A percentile compares a stretch with the other conserved stretches of the same genome.
These are phyloP conservation scores for Plasmodium cynomolgi DNA, from an alignment of 169 alveolate genomes.

Conservation along the genomic window DNA sequence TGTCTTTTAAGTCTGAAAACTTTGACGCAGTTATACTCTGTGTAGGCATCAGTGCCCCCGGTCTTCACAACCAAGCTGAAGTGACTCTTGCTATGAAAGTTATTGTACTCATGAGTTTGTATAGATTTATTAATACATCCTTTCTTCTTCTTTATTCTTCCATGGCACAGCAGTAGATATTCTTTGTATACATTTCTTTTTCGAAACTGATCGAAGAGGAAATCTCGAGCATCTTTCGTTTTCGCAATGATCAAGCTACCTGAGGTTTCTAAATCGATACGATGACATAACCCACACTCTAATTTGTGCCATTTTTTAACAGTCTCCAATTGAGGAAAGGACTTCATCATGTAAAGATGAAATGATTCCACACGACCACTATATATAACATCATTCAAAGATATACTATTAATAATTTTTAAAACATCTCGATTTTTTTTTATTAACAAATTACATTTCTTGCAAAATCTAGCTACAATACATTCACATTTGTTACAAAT, in stretches of 20 bases:
- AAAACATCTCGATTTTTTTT: conserved; percentile 74
- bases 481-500: conserved; percentile 54
- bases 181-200: conserved; percentile 82
- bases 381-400: conserved; percentile 75
- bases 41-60: conserved; percentile 84
- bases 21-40: conserved; percentile 79
- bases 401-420: conserved; percentile 75
- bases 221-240: conserved; percentile 81
- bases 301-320: conserved; percentile 82
- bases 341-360: conserved; percentile 82
- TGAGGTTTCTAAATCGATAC: conserved; percentile 83
- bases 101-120: conserved; percentile 79
- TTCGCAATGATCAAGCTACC: conserved; percentile 83
- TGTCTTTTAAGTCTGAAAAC: conserved; percentile 67
- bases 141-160: conserved; percentile 76
- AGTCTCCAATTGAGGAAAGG: conserved; percentile 80
- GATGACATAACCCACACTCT: conserved; percentile 85
- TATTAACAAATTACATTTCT: conserved; percentile 44
- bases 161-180: conserved; percentile 82
- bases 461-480: conserved; percentile 40
- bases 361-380: conserved; percentile 83
- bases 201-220: conserved; percentile 81
- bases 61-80: conserved; percentile 80
- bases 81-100: conserved; percentile 79
- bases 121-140: conserved; percentile 79